Percentiles rank a stretch among this genome's conserved stretches.
These are phyloP conservation scores for Backusella tarrabulga DNA, from an alignment of 192 early-diverging fungal species.

Conservation along the genomic window DNA sequence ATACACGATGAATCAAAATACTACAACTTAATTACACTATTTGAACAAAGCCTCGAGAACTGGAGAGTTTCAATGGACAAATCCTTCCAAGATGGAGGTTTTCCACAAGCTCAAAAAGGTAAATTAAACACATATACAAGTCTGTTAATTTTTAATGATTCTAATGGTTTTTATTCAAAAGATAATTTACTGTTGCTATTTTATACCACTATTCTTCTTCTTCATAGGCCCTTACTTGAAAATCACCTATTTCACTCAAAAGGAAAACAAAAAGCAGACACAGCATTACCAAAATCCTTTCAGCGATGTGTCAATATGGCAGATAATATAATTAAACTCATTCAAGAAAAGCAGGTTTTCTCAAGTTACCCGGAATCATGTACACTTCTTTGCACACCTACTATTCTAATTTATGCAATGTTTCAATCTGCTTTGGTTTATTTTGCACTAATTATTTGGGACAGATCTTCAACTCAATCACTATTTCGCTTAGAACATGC, in stretches of 20 bases:
- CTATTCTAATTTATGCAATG: not conserved
- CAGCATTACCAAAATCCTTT: constrained; percentile 13
- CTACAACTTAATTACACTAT: constrained; percentile 38
- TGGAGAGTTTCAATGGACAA: constrained; percentile 26
- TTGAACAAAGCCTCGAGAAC: constrained; percentile 20
- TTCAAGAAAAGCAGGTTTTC: not conserved
- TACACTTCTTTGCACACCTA: not conserved
- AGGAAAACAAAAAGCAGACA: not conserved
- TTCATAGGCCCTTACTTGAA: constrained; percentile 47
- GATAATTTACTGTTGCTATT: constrained; percentile 35
- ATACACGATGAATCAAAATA: constrained; percentile 35
- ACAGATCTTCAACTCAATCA: not conserved
- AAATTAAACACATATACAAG: not conserved
- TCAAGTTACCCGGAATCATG: not conserved
- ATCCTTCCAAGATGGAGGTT: not conserved
- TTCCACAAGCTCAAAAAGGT: constrained; percentile 19
- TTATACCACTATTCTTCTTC: constrained; percentile 39
- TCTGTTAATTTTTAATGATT: not conserved
- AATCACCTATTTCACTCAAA: not conserved
- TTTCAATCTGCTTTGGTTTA: not conserved
- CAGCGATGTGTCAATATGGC: constrained; percentile 10
- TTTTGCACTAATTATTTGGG: not conserved
- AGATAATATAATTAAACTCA: constrained; percentile 1
- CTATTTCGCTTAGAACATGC: not conserved
- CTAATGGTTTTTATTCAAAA: not conserved